phyloP scores from a whole-genome alignment of 371 early-diverging fungal genomes.

The Rhizomucor pusillus region DNA sequence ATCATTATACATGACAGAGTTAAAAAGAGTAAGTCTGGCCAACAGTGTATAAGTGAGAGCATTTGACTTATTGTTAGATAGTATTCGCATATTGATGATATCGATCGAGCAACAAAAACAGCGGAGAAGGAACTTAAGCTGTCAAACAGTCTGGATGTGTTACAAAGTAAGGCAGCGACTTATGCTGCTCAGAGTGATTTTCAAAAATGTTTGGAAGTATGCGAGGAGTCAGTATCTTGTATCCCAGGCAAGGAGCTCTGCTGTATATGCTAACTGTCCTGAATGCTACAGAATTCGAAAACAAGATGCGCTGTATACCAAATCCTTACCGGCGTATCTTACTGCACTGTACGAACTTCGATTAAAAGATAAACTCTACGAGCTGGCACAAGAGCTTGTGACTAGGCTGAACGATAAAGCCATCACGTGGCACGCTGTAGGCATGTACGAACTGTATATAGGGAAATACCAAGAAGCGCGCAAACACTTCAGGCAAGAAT shows the following conservation, averaged over 20 bases:
- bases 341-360: constrained; percentile 64
- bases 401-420: constrained; percentile 28
- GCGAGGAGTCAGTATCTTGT: constrained; percentile 44
- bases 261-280: not conserved
- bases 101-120: constrained; percentile 34
- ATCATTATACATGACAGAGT: constrained; percentile 54
- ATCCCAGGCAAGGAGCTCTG: not conserved
- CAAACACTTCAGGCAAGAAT: constrained; percentile 47
- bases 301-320: constrained; percentile 56
- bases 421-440: constrained; percentile 72
- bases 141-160: constrained; percentile 54
- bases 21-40: constrained; percentile 49
- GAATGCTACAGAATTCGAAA: constrained; percentile 46
- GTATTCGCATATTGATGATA: constrained; percentile 41
- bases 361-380: constrained; percentile 61
- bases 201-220: constrained; percentile 55
- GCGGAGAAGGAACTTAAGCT: constrained; percentile 46
- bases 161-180: constrained; percentile 59
- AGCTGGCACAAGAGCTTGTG: constrained; percentile 40
- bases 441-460: constrained; percentile 65
- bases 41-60: not conserved
- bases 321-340: constrained; percentile 59
- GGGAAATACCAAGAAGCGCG: constrained; percentile 61
- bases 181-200: constrained; percentile 53
- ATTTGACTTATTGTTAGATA: not conserved